Evolutionary conservation across 23 red algal species (phyloP).

Genomic region (Gracilaria caudata): DNA sequence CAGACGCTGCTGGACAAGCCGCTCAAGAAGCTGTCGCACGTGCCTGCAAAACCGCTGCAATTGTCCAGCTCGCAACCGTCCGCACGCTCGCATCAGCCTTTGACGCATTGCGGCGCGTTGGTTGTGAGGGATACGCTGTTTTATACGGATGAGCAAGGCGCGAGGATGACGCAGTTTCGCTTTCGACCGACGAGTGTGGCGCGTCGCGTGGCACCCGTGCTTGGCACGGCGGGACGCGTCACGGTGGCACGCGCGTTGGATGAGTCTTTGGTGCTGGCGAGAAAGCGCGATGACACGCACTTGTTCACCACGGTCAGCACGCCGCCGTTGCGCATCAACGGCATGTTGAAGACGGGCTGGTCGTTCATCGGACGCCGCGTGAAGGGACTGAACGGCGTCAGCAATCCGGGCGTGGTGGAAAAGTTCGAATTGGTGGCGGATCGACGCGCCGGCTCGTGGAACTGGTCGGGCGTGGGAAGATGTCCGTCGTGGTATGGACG

Average conservation of each 20-base stretch:
- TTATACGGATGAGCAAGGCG: slow-evolving; percentile 22
- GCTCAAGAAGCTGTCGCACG: not conserved
- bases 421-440: slow-evolving; percentile 38
- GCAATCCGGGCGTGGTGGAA: slow-evolving; percentile 60
- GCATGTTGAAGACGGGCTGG: slow-evolving; percentile 45
- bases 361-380: slow-evolving; percentile 54
- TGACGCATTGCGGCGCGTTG: slow-evolving; percentile 36
- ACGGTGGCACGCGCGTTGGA: slow-evolving; percentile 18
- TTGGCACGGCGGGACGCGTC: slow-evolving; percentile 35
- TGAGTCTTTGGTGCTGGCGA: slow-evolving; percentile 28
- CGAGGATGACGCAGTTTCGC: slow-evolving; percentile 60
- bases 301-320: slow-evolving; percentile 16
- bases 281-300: slow-evolving; percentile 9
- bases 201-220: slow-evolving; percentile 33
- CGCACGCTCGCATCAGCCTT: not conserved
- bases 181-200: slow-evolving; percentile 47
- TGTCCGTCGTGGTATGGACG: slow-evolving; percentile 73
- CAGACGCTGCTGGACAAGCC: slow-evolving; percentile 29
- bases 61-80: not conserved
- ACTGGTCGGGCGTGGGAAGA: slow-evolving; percentile 60
- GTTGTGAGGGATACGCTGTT: slow-evolving; percentile 50
- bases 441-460: slow-evolving; percentile 29
- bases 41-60: not conserved
- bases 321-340: slow-evolving; percentile 7
- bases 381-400: slow-evolving; percentile 1